Evolutionary conservation across 495 filamentous ascomycete species (phyloP), one percentile per base, ranked within the genome.

Genomic region (Penicillium canariense): DNA sequence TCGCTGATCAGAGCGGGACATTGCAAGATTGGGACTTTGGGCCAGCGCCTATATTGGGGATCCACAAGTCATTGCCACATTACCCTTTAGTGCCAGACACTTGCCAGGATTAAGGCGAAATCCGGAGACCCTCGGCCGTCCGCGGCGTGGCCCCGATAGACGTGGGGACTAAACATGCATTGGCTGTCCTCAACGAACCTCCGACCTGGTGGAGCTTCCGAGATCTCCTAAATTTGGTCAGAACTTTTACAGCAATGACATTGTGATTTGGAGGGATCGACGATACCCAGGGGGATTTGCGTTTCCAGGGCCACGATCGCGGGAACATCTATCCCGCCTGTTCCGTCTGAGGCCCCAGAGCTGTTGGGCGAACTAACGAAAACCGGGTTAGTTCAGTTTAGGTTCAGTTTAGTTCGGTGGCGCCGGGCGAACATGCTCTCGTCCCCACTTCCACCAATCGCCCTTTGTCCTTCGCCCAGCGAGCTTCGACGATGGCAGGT

Each of bases 1-100:
- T 34, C 43, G 49, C 48, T 49, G 52, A 55, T 51, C 52, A 15
- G 32, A 55, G 28, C 36, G 17, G 48, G 34, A 42, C 9, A 15
- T 20, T 15, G 42, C 35, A n/a, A n/a, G n/a, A n/a, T n/a, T 26
- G 52, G 49, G 38, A 42, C 38, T 25, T 42, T 42, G 12, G 38
- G 25, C 38, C 20, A 25, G 12, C n/a, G n/a, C 25, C 38, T 12
- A 42, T 10, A 12, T 17, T 22, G 9, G 20, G 38, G 20, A 42
- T 42, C 38, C 38, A 42, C 38, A 23, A 25, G n/a, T 25, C n/a
- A 42, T 42, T 42, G 20, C 25, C 25, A 42, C 38, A 42, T 25
- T 4, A 23, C 20, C 3, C 38, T 22, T 22, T 42, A 42, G 38
- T 42, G 38, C 38, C 22, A 42, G 38, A 42, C 18, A 42, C 10